Evolutionary conservation across 345 rosid species (phyloP), one percentile per base, ranked within the genome.

Genomic region (Eucalyptus curtisii): DNA sequence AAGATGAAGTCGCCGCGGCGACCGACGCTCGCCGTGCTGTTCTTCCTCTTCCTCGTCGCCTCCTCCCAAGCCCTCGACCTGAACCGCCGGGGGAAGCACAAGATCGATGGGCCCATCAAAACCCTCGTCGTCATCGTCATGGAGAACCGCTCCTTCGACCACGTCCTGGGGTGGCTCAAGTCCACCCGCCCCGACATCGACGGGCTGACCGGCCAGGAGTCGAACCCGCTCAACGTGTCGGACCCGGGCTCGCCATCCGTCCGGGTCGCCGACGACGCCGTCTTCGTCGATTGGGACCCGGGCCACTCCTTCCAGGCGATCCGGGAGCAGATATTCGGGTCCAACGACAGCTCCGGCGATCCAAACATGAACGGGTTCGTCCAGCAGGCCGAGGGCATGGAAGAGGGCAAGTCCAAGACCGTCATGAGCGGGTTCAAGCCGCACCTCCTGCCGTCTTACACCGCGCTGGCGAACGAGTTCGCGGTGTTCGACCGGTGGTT

Each of bases 111-210:
- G 27, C 99, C 99, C 53, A 95, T 98, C 90, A 98, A 97, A 91
- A 98, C 99, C 91, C 59, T 97, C 47, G 99, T 98, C 71, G 93
- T 98, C 53, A 82, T 98, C 31, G 97, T 98, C 31, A 98, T 98
- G 99, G 99, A 98, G 93, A 98, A 97, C 89, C 99, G 99, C 87
- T 97, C 99, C 87, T 96, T 97, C 87, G 99, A 97, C 90, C 99
- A 97, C 89, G 90, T 96, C 86, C 92, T 97, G 24, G 99, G 99
- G 27, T 98, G 99, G 99, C 97, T 98, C 89, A 98, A 98, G 89
- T 91, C 95, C 17, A 91, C 92, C 92, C 95, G 99, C 86, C 99
- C 99, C 50, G 98, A 96, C 2, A 94, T 98, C 89, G 99, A 97
- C 14, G 99, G 99, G 2, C 90, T 98, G 30, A 90, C 94, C 12